Conservation (phyloP, 2,329 filamentous ascomycete genomes). For the Tolypocladium ovalisporum region DNA sequence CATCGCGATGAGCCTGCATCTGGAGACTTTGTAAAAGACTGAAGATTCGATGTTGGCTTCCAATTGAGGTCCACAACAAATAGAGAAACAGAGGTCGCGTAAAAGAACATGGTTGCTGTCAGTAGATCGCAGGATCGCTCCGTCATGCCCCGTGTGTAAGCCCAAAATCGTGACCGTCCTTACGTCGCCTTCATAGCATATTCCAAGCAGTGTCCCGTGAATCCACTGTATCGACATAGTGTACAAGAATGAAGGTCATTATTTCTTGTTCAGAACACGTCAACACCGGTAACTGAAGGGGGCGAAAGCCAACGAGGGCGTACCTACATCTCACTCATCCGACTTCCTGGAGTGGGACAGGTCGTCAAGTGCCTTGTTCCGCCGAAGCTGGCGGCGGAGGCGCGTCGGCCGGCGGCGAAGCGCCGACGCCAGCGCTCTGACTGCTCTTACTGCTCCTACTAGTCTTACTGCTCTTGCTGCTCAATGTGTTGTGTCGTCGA, state of each 20-base stretch:
- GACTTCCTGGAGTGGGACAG: not conserved
- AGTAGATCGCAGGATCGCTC: not conserved
- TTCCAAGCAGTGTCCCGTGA: not conserved
- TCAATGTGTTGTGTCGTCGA: constrained; percentile 17
- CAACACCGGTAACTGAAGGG: not conserved
- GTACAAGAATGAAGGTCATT: not conserved
- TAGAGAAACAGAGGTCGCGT: not conserved
- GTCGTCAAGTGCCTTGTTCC: not conserved
- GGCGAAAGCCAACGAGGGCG: not conserved
- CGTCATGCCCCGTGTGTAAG: not conserved
- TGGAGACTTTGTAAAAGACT: too few relatives aligned
- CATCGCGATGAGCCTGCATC: not conserved
- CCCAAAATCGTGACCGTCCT: not conserved
- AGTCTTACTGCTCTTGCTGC: constrained; percentile 20
- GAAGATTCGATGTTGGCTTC: not conserved
- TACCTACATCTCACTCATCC: not conserved
- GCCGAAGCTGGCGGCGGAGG: constrained; percentile 3
- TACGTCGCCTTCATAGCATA: not conserved
- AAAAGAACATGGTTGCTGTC: not conserved
- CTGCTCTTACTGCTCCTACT: constrained; percentile 14
- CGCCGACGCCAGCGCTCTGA: constrained; percentile 9
- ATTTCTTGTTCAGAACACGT: not conserved
- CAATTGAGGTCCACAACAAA: not conserved
- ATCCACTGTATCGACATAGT: not conserved
- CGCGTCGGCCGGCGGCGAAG: constrained; percentile 1